phyloP scores from a whole-genome alignment of 805 yeast species.

The Candida odintsovae region DNA sequence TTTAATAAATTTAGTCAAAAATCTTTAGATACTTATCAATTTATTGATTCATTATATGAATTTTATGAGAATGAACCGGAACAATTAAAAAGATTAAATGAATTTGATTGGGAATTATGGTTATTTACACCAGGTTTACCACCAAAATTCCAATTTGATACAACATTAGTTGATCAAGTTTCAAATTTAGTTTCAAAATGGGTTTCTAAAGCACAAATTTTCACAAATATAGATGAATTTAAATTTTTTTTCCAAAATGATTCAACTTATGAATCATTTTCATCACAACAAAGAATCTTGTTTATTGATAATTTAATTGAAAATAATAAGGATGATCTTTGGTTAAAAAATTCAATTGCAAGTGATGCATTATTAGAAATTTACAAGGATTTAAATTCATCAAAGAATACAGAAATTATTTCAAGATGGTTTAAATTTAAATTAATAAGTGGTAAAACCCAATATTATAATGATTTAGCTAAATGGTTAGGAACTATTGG shows the following conservation, averaged over 20 bases:
- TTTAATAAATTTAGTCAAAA: conserved; percentile 61
- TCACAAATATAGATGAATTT: conserved; percentile 12
- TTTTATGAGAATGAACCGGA: conserved; percentile 43
- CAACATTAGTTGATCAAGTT: conserved; percentile 71
- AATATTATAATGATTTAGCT: conserved; percentile 50
- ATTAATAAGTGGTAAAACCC: conserved; percentile 43
- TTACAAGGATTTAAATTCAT: conserved; percentile 35
- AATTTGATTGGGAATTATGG: conserved; percentile 86
- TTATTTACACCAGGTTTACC: conserved; percentile 81
- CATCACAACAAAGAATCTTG: conserved; percentile 73
- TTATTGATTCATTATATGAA: conserved; percentile 68
- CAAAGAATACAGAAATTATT: conserved; percentile 75
- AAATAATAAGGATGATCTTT: conserved; percentile 37
- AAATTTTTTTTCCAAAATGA: conserved; percentile 14
- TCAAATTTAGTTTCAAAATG: conserved; percentile 61
- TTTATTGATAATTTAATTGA: conserved; percentile 65
- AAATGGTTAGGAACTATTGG: conserved; percentile 90
- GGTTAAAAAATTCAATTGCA: conserved; percentile 28
- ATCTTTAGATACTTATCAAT: conserved; percentile 78
- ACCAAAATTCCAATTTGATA: conserved; percentile 78
- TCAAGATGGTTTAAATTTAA: conserved; percentile 73
- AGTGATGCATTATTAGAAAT: conserved; percentile 29
- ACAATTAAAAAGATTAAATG: conserved; percentile 47
- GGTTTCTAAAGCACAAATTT: conserved; percentile 27
- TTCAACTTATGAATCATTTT: conserved; percentile 40